Percentiles rank a stretch among this genome's conserved stretches.
These are phyloP conservation scores for Lunasporangiospora selenospora DNA, from an alignment of 192 early-diverging fungal genomes.

Conservation along the genomic window DNA sequence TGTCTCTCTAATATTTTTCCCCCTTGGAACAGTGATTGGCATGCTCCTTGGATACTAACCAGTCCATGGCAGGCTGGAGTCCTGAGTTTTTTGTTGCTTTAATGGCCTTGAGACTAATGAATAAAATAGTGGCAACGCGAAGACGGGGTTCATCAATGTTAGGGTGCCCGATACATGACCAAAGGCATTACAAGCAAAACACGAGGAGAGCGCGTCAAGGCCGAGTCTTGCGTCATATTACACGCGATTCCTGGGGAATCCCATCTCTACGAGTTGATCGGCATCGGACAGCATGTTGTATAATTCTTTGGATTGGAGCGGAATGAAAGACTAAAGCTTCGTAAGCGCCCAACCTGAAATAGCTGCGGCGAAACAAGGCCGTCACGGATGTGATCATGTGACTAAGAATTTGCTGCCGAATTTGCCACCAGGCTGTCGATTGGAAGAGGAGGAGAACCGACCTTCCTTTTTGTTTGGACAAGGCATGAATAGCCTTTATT, in stretches of 20 bases:
- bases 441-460: neutral
- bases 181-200: neutral
- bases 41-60: constrained; percentile 57
- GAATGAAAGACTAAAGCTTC: constrained; percentile 3
- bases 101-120: constrained; percentile 60
- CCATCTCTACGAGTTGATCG: constrained; percentile 69
- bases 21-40: too few species aligned
- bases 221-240: constrained; percentile 31
- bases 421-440: too few species aligned
- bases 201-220: too few species aligned
- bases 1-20: too few species aligned
- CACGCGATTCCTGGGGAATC: constrained; percentile 70
- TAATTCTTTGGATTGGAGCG: neutral
- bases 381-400: neutral
- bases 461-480: neutral
- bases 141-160: neutral
- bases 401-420: too few species aligned
- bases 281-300: constrained; percentile 53
- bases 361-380: neutral
- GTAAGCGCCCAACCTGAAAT: neutral
- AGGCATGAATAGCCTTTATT: too few species aligned
- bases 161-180: neutral
- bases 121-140: neutral
- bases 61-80: constrained; percentile 87
- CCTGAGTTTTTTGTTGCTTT: constrained; percentile 77